These are phyloP conservation scores for Pestalotiopsis sp. DNA, from an alignment of 2,329 filamentous ascomycete species.

Conservation along the genomic window DNA sequence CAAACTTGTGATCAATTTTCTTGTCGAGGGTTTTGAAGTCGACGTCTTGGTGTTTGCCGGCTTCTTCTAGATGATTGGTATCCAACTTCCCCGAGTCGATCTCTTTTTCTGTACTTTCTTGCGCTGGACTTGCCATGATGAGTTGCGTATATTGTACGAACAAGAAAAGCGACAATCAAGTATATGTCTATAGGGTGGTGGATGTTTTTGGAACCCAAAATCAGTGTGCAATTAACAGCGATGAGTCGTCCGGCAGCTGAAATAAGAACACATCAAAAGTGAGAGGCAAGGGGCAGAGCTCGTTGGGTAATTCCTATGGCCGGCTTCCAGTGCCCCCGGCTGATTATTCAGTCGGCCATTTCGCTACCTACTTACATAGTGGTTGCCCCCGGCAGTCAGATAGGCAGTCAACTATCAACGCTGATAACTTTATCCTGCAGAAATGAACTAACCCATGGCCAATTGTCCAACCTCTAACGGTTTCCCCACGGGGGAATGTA, in stretches of 20 bases:
- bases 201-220: no score
- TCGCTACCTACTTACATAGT: background rate
- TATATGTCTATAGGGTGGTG: no score
- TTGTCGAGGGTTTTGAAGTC: slow-evolving; percentile 17
- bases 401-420: background rate
- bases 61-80: slow-evolving; percentile 15
- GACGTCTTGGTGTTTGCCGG: background rate
- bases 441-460: no score
- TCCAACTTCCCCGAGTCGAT: slow-evolving; percentile 16
- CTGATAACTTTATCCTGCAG: background rate
- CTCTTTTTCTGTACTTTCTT: slow-evolving; percentile 2
- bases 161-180: no score
- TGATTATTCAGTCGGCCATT: background rate
- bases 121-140: slow-evolving; percentile 11
- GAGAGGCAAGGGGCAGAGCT: no score
- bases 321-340: background rate
- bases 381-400: no score
- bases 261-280: no score
- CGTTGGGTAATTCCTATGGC: no score
- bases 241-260: no score
- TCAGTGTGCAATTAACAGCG: no score
- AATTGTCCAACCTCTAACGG: no score
- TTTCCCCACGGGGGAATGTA: background rate
- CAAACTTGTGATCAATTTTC: slow-evolving; percentile 23
- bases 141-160: no score